Evolutionary conservation across 2,329 filamentous ascomycete species (phyloP).

Genomic region (Chaetothyriales sp.): DNA sequence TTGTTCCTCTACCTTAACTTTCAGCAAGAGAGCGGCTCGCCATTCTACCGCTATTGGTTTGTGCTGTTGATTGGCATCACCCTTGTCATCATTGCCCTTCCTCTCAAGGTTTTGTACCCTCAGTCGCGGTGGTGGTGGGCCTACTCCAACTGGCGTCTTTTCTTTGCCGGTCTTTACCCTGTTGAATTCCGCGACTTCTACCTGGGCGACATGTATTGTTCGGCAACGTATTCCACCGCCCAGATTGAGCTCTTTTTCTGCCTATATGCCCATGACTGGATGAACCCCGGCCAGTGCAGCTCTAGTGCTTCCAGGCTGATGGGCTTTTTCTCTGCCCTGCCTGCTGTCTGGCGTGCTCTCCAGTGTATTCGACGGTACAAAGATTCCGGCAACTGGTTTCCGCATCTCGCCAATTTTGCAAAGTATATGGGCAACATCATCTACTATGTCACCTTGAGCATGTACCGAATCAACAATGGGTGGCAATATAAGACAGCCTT

Average conservation of each 20-base stretch:
- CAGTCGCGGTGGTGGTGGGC: conserved; percentile 71
- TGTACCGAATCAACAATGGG: conserved; percentile 59
- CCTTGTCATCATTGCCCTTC: conserved; percentile 55
- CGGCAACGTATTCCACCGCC: conserved; percentile 74
- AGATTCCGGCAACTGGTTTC: conserved; percentile 76
- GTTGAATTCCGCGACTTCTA: conserved; percentile 98
- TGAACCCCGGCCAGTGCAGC: conserved; percentile 61
- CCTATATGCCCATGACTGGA: conserved; percentile 68
- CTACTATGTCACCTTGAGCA: conserved; percentile 59
- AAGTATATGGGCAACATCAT: conserved; percentile 81
- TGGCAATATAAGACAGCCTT: conserved; percentile 52
- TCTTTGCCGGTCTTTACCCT: conserved; percentile 73
- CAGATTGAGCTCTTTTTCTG: conserved; percentile 93
- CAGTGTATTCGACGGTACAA: conserved; percentile 82
- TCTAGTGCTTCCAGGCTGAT: conserved; percentile 68
- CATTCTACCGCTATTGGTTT: conserved; percentile 73
- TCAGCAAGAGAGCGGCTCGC: conserved; percentile 45
- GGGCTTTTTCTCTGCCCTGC: conserved; percentile 71
- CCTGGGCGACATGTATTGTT: conserved; percentile 94
- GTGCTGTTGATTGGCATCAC: conserved; percentile 61
- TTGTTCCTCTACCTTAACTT: conserved; percentile 86
- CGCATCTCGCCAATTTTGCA: conserved; percentile 78
- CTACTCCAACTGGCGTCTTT: conserved; percentile 76
- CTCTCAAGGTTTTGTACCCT: conserved; percentile 58
- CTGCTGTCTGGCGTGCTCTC: conserved; percentile 75